Evolutionary conservation across 2,329 filamentous ascomycete genomes (phyloP).

Genomic region (Paecilomyces niveus): DNA sequence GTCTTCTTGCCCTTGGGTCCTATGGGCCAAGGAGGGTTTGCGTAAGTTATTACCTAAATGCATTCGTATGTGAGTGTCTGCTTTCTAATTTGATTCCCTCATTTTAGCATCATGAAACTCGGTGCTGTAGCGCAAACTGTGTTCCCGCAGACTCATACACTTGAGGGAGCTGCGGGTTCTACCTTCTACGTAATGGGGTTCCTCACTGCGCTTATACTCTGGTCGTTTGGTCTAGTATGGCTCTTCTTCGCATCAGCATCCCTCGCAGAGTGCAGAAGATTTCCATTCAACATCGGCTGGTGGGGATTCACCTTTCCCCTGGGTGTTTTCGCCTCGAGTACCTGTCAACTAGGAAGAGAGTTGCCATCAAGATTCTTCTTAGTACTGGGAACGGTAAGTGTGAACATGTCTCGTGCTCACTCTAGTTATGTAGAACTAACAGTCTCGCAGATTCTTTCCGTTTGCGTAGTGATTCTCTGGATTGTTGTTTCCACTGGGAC

Average conservation of each 20-base stretch:
- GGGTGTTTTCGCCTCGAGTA: slow-evolving; percentile 48
- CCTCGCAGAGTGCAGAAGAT: slow-evolving; percentile 27
- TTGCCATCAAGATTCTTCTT: slow-evolving; percentile 51
- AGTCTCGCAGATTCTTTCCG: slow-evolving; percentile 37
- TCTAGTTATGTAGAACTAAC: background rate
- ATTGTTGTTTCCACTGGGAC: slow-evolving; percentile 47
- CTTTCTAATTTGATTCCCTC: slow-evolving; percentile 2
- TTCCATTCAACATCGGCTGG: slow-evolving; percentile 58
- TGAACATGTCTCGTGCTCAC: background rate
- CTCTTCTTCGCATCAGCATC: slow-evolving; percentile 32
- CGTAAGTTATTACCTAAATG: slow-evolving; percentile 17
- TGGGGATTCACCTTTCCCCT: slow-evolving; percentile 56
- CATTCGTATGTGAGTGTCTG: background rate
- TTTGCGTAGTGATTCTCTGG: slow-evolving; percentile 50
- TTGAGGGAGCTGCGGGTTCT: slow-evolving; percentile 23
- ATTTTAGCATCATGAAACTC: slow-evolving; percentile 40
- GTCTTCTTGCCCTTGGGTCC: slow-evolving; percentile 63
- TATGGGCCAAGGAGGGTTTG: slow-evolving; percentile 59
- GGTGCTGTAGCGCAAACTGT: slow-evolving; percentile 40
- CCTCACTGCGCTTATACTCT: slow-evolving; percentile 29
- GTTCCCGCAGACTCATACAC: slow-evolving; percentile 25
- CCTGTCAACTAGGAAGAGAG: slow-evolving; percentile 39
- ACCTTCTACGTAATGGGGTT: slow-evolving; percentile 30
- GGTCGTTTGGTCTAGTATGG: slow-evolving; percentile 35
- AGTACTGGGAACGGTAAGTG: slow-evolving; percentile 45